Evolutionary conservation across 2,329 filamentous ascomycete genomes (phyloP).

Genomic region (Aureobasidium leucospermi): DNA sequence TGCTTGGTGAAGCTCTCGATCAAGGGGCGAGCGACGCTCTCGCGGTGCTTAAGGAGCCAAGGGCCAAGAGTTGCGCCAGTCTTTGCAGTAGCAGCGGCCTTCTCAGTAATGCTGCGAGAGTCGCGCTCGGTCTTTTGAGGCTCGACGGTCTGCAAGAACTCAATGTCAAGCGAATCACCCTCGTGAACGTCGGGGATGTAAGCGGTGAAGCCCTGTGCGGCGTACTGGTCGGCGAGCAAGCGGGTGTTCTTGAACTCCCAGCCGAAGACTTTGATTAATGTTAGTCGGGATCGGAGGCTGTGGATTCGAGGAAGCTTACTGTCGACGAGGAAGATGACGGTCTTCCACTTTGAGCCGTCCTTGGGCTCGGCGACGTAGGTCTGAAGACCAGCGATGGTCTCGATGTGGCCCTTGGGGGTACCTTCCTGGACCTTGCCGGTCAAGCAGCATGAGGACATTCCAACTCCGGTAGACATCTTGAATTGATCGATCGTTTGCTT

Average conservation of each 20-base stretch:
- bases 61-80: constrained; percentile 35
- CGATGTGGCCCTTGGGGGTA: constrained; percentile 27
- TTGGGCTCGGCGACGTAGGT: constrained; percentile 41
- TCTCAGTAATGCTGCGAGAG: constrained; percentile 30
- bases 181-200: constrained; percentile 40
- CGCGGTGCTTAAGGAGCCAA: constrained; percentile 38
- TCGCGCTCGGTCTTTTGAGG: constrained; percentile 35
- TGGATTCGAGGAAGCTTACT: constrained; percentile 23
- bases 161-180: constrained; percentile 33
- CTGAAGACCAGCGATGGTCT: constrained; percentile 32
- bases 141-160: constrained; percentile 36
- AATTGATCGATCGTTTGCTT: neutral
- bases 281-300: neutral
- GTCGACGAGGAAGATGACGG: constrained; percentile 41
- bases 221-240: constrained; percentile 42
- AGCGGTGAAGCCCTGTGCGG: constrained; percentile 38
- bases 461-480: constrained; percentile 26
- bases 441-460: constrained; percentile 37
- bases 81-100: constrained; percentile 34
- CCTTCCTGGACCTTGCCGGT: constrained; percentile 34
- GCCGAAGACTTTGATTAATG: constrained; percentile 35
- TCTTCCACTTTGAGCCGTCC: constrained; percentile 34
- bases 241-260: constrained; percentile 41
- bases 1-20: constrained; percentile 37
- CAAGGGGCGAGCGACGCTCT: constrained; percentile 35